Conservation (phyloP, 176 grass and related monocot genomes). For the Saccharum spontaneum region DNA sequence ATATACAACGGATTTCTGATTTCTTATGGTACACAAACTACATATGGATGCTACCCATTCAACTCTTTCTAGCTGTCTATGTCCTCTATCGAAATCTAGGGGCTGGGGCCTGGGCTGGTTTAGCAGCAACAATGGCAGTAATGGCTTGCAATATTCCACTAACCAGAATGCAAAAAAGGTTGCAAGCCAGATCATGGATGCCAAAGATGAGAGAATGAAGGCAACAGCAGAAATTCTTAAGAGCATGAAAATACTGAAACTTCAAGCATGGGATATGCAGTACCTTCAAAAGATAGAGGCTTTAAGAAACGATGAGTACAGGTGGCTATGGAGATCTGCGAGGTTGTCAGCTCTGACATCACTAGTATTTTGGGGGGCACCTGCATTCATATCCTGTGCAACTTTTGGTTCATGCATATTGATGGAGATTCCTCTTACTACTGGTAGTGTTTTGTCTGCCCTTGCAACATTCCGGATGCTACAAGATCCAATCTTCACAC, state of each 20-base stretch:
- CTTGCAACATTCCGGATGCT: constrained; percentile 95
- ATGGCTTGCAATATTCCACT: constrained; percentile 89
- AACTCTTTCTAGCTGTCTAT: constrained; percentile 70
- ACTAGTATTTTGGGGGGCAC: constrained; percentile 82
- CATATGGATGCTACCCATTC: constrained; percentile 90
- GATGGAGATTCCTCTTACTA: constrained; percentile 75
- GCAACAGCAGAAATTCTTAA: constrained; percentile 76
- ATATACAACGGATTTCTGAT: constrained; percentile 86
- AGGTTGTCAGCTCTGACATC: constrained; percentile 49
- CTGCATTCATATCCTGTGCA: constrained; percentile 79
- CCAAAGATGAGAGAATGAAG: constrained; percentile 91
- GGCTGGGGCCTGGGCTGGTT: constrained; percentile 70
- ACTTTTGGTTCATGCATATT: constrained; percentile 83
- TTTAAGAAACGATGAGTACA: constrained; percentile 61
- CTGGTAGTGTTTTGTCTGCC: constrained; percentile 85
- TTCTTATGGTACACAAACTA: constrained; percentile 76
- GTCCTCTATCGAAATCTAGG: constrained; percentile 81
- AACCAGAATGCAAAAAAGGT: constrained; percentile 66
- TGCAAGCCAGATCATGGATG: constrained; percentile 75
- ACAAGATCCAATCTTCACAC: constrained; percentile 83
- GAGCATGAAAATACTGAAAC: constrained; percentile 93
- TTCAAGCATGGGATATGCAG: constrained; percentile 84
- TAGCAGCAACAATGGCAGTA: constrained; percentile 71
- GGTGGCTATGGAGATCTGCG: constrained; percentile 65
- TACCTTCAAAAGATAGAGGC: constrained; percentile 76